Evolutionary conservation across 1,284 basidiomycete genomes (phyloP).

Genomic region (Puccinia triticina): DNA sequence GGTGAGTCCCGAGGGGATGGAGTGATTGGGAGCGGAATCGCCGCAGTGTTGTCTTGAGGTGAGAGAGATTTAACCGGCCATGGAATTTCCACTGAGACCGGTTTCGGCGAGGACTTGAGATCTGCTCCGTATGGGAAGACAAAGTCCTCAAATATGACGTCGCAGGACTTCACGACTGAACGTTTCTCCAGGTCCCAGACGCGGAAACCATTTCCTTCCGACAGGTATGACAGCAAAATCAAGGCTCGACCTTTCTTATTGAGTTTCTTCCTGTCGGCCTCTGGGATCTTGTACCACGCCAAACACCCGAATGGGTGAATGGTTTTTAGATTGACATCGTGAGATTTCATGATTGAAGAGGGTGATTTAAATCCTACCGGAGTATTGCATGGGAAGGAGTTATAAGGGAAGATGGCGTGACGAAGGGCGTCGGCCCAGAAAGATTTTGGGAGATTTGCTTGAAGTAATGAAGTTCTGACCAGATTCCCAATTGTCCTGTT

Average conservation of each 20-base stretch:
- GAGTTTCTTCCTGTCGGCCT: not conserved
- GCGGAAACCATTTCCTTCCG: not conserved
- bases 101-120: not conserved
- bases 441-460: too few species aligned
- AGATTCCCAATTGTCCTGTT: too few species aligned
- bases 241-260: not conserved
- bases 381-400: conserved; percentile 7
- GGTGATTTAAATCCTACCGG: conserved; percentile 4
- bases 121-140: not conserved
- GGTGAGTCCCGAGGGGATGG: too few species aligned
- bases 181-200: conserved; percentile 17
- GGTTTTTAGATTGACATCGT: not conserved
- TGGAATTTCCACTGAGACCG: not conserved
- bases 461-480: too few species aligned
- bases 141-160: not conserved
- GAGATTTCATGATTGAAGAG: not conserved
- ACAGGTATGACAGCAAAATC: conserved; percentile 1
- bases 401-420: not conserved
- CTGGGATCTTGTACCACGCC: conserved; percentile 11
- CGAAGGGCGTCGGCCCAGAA: conserved; percentile 24
- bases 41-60: too few species aligned
- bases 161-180: not conserved
- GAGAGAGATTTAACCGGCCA: not conserved
- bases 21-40: not conserved
- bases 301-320: too few species aligned